Evolutionary conservation across 139 green algal species (phyloP).

Genomic region (Chlamydomonas applanata): DNA sequence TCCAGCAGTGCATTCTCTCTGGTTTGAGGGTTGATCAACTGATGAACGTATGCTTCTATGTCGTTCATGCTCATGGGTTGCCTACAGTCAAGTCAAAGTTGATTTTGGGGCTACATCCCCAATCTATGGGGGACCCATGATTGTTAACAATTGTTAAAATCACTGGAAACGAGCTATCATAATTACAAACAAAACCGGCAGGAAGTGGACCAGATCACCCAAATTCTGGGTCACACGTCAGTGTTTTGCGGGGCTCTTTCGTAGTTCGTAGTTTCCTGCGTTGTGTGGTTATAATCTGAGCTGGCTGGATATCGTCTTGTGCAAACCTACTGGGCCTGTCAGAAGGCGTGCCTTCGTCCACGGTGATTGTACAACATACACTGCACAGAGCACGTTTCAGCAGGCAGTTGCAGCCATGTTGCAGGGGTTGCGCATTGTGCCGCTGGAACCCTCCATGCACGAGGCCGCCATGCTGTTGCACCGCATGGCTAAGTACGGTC

Average conservation of each 20-base stretch:
- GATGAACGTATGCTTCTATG: conserved; percentile 53
- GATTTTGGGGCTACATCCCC: not conserved
- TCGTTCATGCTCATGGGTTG: conserved; percentile 19
- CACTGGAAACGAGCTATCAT: not conserved
- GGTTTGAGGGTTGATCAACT: conserved; percentile 56
- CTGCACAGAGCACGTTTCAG: too few species aligned
- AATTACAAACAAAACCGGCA: not conserved
- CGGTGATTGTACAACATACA: too few species aligned
- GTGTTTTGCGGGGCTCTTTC: not conserved
- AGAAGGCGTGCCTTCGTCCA: too few species aligned
- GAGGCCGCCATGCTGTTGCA: too few species aligned
- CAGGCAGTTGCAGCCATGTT: too few species aligned
- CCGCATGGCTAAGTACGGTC: too few species aligned
- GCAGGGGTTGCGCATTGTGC: too few species aligned
- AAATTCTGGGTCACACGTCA: not conserved
- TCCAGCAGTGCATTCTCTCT: conserved; percentile 95
- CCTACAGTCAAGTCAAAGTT: conserved; percentile 2
- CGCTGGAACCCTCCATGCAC: too few species aligned
- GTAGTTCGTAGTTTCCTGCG: too few species aligned
- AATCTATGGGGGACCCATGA: not conserved
- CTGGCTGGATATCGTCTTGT: too few species aligned
- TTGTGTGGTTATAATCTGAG: too few species aligned
- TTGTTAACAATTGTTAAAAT: not conserved
- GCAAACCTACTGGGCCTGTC: too few species aligned
- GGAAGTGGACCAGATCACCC: not conserved